A percentile compares a stretch with the other conserved stretches of the same genome.
These are phyloP conservation scores for Lecanosticta acicola DNA, from an alignment of 2,329 filamentous ascomycete species.

Conservation along the genomic window DNA sequence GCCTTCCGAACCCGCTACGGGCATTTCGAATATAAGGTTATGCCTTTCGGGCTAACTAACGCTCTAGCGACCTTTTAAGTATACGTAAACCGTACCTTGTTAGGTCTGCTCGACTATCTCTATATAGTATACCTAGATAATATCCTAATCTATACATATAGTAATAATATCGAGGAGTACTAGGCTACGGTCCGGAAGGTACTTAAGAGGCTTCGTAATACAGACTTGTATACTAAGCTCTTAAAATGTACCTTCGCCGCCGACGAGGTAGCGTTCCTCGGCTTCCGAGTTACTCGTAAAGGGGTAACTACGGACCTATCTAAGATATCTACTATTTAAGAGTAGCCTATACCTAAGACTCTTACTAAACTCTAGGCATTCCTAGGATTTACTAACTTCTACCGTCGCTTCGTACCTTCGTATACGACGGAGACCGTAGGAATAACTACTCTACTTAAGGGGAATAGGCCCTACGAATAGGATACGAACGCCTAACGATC, in stretches of 20 bases:
- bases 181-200: constrained; percentile 2
- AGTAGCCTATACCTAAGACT: constrained; percentile 1
- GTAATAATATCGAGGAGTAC: constrained; percentile 1
- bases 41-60: constrained; percentile 26
- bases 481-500: neutral
- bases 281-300: constrained; percentile 8
- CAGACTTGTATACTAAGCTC: constrained; percentile 7
- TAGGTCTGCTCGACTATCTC: constrained; percentile 10
- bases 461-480: neutral
- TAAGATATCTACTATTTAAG: neutral
- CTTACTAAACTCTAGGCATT: constrained; percentile 3
- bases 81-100: constrained; percentile 25
- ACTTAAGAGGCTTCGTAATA: constrained; percentile 3
- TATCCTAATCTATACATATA: constrained; percentile 29
- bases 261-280: constrained; percentile 15
- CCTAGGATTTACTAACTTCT: constrained; percentile 2
- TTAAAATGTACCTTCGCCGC: constrained; percentile 14
- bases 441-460: neutral
- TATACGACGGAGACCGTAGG: neutral
- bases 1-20: constrained; percentile 21
- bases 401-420: neutral
- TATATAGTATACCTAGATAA: constrained; percentile 29
- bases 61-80: constrained; percentile 24
- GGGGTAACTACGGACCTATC: neutral
- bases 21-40: constrained; percentile 25